Evolutionary conservation across 108 stramenopile genomes (phyloP).

Genomic region (Cyclotella sp.): DNA sequence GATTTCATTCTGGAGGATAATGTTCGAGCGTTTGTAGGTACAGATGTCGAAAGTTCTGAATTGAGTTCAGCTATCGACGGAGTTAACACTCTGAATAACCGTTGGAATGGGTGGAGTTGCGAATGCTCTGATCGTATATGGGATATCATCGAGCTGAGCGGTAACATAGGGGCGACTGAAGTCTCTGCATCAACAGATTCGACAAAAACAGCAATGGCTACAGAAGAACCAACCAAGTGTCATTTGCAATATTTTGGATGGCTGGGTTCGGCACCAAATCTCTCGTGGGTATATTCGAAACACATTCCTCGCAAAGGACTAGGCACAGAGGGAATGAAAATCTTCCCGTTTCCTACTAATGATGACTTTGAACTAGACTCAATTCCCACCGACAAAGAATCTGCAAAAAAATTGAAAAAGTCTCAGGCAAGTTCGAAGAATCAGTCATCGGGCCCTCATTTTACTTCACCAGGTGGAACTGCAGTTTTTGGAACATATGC

Average conservation of each 20-base stretch:
- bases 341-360: conserved; percentile 72
- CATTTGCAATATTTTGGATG: conserved; percentile 88
- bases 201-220: not conserved
- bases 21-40: conserved; percentile 62
- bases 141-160: conserved; percentile 57
- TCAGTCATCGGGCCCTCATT: conserved; percentile 35
- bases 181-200: not conserved
- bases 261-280: conserved; percentile 78
- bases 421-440: not conserved
- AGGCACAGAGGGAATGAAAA: conserved; percentile 9
- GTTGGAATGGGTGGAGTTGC: conserved; percentile 34
- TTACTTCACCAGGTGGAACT: conserved; percentile 74
- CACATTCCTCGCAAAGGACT: conserved; percentile 62
- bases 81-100: not conserved
- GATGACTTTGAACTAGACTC: conserved; percentile 60
- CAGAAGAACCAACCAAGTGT: conserved; percentile 34
- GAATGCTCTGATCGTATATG: conserved; percentile 70
- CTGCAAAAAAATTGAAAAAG: not conserved
- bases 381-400: conserved; percentile 11
- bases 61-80: not conserved
- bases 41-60: conserved; percentile 2
- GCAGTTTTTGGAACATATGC: conserved; percentile 85
- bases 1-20: conserved; percentile 93
- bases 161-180: conserved; percentile 12
- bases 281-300: conserved; percentile 68